Evolutionary conservation across 164 flowering plant genomes (phyloP).

Genomic region (Echeveria elegans): DNA sequence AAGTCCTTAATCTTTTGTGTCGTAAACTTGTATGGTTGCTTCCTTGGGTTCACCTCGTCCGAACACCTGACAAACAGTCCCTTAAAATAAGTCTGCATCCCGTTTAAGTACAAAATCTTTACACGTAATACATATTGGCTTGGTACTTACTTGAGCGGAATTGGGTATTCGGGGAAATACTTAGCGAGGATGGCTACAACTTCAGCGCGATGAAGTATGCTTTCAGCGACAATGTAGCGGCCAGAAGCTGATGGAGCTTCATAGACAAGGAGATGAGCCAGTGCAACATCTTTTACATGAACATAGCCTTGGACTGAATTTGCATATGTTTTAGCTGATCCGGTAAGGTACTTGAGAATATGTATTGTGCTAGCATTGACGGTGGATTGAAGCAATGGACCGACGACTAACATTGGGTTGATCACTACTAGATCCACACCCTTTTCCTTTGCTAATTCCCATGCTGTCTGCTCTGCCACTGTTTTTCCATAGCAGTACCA

Average conservation of each 20-base stretch:
- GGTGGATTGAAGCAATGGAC: conserved; percentile 71
- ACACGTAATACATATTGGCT: not conserved
- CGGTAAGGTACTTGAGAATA: conserved; percentile 79
- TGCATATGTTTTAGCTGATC: conserved; percentile 84
- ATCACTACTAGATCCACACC: conserved; percentile 78
- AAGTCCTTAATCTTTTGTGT: conserved; percentile 72
- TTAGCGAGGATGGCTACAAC: conserved; percentile 76
- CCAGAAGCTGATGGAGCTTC: conserved; percentile 82
- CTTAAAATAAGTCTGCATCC: not conserved
- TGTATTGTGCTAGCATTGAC: conserved; percentile 79
- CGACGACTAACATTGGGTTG: conserved; percentile 80
- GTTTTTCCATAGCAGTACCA: conserved; percentile 99
- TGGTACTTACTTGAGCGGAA: conserved; percentile 50
- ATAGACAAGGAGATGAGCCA: conserved; percentile 69
- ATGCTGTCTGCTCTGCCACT: conserved; percentile 86
- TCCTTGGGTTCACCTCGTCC: conserved; percentile 78
- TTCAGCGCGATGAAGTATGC: conserved; percentile 87
- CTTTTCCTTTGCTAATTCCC: conserved; percentile 64
- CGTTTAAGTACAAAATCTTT: not conserved
- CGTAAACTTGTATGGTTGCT: conserved; percentile 74
- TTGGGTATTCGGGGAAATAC: conserved; percentile 83
- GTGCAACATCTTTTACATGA: conserved; percentile 77
- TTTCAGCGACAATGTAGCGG: conserved; percentile 81
- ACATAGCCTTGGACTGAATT: conserved; percentile 89
- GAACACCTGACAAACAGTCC: conserved; percentile 49